Evolutionary conservation across 2,329 filamentous ascomycete genomes (phyloP).

Genomic region (Fusarium humuli): DNA sequence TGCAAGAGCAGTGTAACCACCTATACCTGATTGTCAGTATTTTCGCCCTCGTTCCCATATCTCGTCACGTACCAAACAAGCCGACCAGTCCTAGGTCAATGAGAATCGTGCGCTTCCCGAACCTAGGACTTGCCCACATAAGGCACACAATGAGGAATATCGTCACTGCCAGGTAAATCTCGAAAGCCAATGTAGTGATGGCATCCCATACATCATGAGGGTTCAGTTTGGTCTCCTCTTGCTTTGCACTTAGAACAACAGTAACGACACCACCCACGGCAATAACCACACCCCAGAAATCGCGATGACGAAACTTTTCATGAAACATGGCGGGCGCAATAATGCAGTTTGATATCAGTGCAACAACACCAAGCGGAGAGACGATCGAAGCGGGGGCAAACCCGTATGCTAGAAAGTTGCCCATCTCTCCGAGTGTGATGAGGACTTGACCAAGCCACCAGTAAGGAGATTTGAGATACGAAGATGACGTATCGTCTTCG

Average conservation of each 20-base stretch:
- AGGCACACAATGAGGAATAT: conserved; percentile 77
- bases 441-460: conserved; percentile 97
- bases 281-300: conserved; percentile 89
- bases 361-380: conserved; percentile 95
- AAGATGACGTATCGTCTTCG: conserved; percentile 63
- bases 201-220: conserved; percentile 90
- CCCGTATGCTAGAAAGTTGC: conserved; percentile 97
- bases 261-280: conserved; percentile 89
- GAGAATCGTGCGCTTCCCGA: conserved; percentile 86
- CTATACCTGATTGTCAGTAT: conserved; percentile 56
- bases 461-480: conserved; percentile 89
- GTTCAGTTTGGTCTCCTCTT: conserved; percentile 89
- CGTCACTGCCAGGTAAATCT: conserved; percentile 87
- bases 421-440: conserved; percentile 92
- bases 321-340: conserved; percentile 96
- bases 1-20: conserved; percentile 94
- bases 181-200: conserved; percentile 89
- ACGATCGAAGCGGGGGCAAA: conserved; percentile 98
- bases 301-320: conserved; percentile 85
- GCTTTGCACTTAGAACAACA: conserved; percentile 90
- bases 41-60: neutral
- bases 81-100: conserved; percentile 95
- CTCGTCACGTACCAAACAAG: conserved; percentile 77
- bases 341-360: conserved; percentile 94
- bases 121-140: conserved; percentile 84